Evolutionary conservation across 306 rosid species (phyloP).

Genomic region (Lablab purpureus): DNA sequence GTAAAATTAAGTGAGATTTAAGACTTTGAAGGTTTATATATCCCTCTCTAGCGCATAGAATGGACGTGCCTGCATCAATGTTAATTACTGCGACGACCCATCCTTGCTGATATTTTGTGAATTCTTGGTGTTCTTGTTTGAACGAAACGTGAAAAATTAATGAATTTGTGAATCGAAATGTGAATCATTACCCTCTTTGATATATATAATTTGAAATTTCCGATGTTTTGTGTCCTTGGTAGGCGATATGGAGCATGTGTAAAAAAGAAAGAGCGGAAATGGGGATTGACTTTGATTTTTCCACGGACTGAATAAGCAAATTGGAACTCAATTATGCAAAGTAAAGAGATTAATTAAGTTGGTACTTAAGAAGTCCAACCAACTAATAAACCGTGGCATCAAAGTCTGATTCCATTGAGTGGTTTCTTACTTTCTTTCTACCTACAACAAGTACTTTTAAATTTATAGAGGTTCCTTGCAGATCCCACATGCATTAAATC

Average conservation of each 20-base stretch:
- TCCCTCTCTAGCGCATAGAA: no score
- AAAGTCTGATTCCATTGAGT: conserved; percentile 35
- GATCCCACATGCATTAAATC: conserved; percentile 40
- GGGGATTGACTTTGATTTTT: conserved; percentile 26
- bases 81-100: not conserved
- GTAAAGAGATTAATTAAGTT: conserved; percentile 7
- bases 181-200: not conserved
- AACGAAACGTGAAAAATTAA: not conserved
- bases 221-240: conserved; percentile 20
- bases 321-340: conserved; percentile 25
- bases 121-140: not conserved
- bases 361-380: not conserved
- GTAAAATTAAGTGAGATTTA: conserved; percentile 19
- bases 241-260: conserved; percentile 22
- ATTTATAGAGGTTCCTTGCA: conserved; percentile 16
- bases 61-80: not conserved
- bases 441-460: conserved; percentile 17
- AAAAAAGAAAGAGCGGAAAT: no score
- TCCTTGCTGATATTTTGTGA: not conserved
- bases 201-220: conserved; percentile 2
- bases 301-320: not conserved
- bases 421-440: not conserved
- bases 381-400: conserved; percentile 23
- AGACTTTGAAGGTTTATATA: not conserved
- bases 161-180: not conserved